A percentile compares a stretch with the other conserved stretches of the same genome.
Evolutionary conservation across 805 yeast species (phyloP).

Genomic region (Teunomyces atbi): DNA sequence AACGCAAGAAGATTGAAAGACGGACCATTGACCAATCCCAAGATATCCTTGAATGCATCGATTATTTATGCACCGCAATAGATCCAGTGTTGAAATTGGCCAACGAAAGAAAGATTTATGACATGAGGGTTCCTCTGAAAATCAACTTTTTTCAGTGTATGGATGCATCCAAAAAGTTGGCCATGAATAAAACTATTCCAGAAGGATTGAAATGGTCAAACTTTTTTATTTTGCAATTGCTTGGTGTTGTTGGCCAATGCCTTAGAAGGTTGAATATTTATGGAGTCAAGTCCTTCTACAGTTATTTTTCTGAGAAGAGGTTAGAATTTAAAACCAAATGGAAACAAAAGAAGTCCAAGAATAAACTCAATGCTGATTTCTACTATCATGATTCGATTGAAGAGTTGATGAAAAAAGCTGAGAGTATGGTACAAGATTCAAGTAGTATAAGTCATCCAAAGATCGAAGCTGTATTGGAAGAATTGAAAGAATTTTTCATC

Average conservation of each 20-base stretch:
- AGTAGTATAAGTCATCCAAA: slow-evolving; percentile 68
- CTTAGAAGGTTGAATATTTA: slow-evolving; percentile 69
- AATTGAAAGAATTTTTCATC: slow-evolving; percentile 55
- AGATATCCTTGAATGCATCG: slow-evolving; percentile 57
- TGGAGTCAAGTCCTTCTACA: slow-evolving; percentile 76
- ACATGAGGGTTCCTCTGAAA: slow-evolving; percentile 60
- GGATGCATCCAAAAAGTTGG: slow-evolving; percentile 61
- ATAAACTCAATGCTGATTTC: slow-evolving; percentile 60
- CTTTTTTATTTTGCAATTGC: slow-evolving; percentile 56
- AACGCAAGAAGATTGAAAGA: slow-evolving; percentile 59
- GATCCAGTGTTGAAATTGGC: slow-evolving; percentile 65
- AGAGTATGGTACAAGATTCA: slow-evolving; percentile 37
- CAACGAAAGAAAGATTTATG: slow-evolving; percentile 60
- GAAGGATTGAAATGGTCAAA: slow-evolving; percentile 77
- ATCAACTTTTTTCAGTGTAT: slow-evolving; percentile 71
- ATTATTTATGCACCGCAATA: slow-evolving; percentile 60
- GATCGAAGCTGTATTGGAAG: slow-evolving; percentile 55
- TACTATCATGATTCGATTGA: slow-evolving; percentile 52
- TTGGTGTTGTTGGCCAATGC: slow-evolving; percentile 73
- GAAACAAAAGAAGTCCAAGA: slow-evolving; percentile 56
- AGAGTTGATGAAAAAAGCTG: slow-evolving; percentile 44
- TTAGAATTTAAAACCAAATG: slow-evolving; percentile 58
- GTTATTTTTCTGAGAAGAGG: slow-evolving; percentile 60
- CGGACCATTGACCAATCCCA: slow-evolving; percentile 51
- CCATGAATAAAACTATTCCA: slow-evolving; percentile 51